Evolutionary conservation across 306 rosid species (phyloP), one percentile per base, ranked within the genome.

Genomic region (Sicyos baderoa): DNA sequence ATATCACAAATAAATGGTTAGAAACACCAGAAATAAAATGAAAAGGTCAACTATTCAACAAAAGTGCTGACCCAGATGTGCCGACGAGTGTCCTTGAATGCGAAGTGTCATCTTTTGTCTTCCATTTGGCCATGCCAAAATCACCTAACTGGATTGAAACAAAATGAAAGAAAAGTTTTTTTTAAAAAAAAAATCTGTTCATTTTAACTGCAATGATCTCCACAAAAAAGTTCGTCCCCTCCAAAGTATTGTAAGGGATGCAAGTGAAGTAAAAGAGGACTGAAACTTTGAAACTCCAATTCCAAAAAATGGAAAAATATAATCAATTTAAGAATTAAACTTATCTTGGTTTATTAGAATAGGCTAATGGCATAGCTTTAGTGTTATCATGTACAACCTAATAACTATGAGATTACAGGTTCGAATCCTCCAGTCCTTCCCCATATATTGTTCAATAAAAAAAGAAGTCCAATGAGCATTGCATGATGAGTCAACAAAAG

Each of bases 61-160:
- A 6, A 71, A 62, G 74, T 69, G 16, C 91, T 81, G 77, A 88
- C 97, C 94, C 97, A 14, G 87, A 77, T 77, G 95, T 86, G 57
- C 94, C 96, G 75, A 91, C 96, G 76, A 91, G 84, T 85, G 87
- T 81, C 82, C 87, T 87, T 70, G 97, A 81, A 57, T 79, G 79
- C 22, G 49, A 48, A 72, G 81, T 29, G 50, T 85, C 94, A 68
- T 84, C 88, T 35, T 77, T 81, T 5, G 71, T 79, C 70, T 76
- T 85, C 94, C 94, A 86, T 79, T 81, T 91, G 12, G 96, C 97
- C 45, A 88, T 84, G 68, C 97, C 97, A 81, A 91, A 91, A 73
- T 91, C 97, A 75, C 88, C 94, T 63, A 91, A 74, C 94, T 91
- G 82, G 77, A 77, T 70, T 45, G 56, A 22, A 60, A 32, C 22